A percentile compares a stretch with the other conserved stretches of the same genome.
These are phyloP conservation scores for Coemansia sp. DNA, from an alignment of 192 early-diverging fungal genomes.

Conservation along the genomic window DNA sequence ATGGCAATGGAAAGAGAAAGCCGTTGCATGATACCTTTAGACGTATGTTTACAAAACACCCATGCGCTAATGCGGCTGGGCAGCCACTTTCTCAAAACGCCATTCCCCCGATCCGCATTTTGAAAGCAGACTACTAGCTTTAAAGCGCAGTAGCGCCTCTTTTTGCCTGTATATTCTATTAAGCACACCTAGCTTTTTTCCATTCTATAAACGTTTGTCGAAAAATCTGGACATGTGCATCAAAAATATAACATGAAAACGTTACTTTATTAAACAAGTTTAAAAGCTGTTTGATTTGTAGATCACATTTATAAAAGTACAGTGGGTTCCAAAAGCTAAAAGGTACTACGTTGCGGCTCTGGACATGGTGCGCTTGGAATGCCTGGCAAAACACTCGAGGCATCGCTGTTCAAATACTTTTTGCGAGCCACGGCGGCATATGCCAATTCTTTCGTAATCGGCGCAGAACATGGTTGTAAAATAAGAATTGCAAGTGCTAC, in stretches of 20 bases:
- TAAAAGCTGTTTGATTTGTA: too few species aligned
- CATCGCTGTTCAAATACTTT: constrained; percentile 32
- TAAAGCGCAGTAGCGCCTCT: too few species aligned
- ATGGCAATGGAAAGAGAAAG: neutral
- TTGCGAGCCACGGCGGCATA: constrained; percentile 30
- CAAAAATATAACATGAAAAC: too few species aligned
- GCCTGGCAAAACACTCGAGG: constrained; percentile 39
- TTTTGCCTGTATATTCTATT: too few species aligned
- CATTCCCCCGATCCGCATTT: constrained; percentile 1
- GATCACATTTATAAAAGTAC: too few species aligned
- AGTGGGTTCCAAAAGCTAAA: neutral
- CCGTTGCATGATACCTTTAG: neutral
- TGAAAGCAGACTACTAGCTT: neutral
- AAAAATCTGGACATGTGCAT: too few species aligned
- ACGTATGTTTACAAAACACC: neutral
- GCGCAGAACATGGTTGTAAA: constrained; percentile 48
- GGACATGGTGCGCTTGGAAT: constrained; percentile 28
- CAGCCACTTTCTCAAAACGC: neutral
- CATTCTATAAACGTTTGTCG: too few species aligned
- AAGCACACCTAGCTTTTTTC: too few species aligned
- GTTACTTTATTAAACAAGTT: too few species aligned
- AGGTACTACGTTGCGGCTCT: neutral
- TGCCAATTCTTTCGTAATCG: constrained; percentile 25
- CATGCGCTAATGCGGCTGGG: neutral
- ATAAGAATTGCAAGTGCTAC: constrained; percentile 35